phyloP scores from a whole-genome alignment of 2,329 filamentous ascomycete species.

The Cladosporium phlei region DNA sequence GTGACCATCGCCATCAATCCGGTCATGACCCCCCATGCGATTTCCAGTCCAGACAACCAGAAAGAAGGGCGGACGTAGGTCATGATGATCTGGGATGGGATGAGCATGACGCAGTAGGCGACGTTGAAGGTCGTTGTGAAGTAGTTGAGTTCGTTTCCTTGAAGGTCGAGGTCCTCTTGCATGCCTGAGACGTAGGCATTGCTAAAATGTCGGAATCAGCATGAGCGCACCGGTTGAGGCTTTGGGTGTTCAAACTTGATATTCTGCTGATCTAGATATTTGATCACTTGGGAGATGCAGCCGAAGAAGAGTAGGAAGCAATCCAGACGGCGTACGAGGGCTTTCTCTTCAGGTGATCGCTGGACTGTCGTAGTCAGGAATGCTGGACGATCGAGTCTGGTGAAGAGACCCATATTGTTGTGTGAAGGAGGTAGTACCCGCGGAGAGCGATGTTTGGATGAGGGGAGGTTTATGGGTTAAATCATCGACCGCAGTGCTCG shows the following conservation, averaged over 20 bases:
- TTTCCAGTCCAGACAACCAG: slow-evolving; percentile 12
- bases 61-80: slow-evolving; percentile 13
- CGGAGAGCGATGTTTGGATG: not conserved
- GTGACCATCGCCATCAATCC: slow-evolving; percentile 22
- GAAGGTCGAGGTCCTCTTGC: slow-evolving; percentile 51
- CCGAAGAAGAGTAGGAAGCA: slow-evolving; percentile 38
- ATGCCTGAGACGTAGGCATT: slow-evolving; percentile 45
- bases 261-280: slow-evolving; percentile 28
- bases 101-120: slow-evolving; percentile 44
- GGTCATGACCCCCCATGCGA: slow-evolving; percentile 16
- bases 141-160: slow-evolving; percentile 50
- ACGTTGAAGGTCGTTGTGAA: slow-evolving; percentile 7
- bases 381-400: slow-evolving; percentile 13
- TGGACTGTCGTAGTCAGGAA: slow-evolving; percentile 19
- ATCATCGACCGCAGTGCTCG: not conserved
- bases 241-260: slow-evolving; percentile 20
- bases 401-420: slow-evolving; percentile 14
- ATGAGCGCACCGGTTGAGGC: slow-evolving; percentile 15
- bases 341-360: slow-evolving; percentile 32
- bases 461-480: not conserved
- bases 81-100: slow-evolving; percentile 12
- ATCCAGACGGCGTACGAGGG: slow-evolving; percentile 36
- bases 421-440: not conserved
- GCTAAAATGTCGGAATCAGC: not conserved
- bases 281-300: slow-evolving; percentile 37